phyloP scores from a whole-genome alignment of 768 basidiomycete genomes.

The Termitomyces sp. region DNA sequence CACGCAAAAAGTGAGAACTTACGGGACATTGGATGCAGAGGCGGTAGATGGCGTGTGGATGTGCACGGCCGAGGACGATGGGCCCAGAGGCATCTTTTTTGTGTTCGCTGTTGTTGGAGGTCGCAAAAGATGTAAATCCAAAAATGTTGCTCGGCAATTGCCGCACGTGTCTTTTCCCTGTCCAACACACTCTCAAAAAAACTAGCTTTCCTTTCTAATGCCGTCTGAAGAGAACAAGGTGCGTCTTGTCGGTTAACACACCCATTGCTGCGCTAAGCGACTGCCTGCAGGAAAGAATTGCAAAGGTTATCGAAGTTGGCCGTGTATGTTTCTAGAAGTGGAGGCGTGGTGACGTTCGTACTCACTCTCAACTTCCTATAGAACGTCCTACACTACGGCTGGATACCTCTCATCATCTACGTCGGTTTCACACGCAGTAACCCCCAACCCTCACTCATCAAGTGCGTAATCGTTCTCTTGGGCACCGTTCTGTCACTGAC shows the following conservation, averaged over 20 bases:
- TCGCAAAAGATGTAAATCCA: constrained; percentile 14
- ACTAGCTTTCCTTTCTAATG: constrained; percentile 38
- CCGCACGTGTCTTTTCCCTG: constrained; percentile 24
- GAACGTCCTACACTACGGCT: constrained; percentile 91
- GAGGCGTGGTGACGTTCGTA: background rate
- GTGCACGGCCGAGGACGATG: constrained; percentile 48
- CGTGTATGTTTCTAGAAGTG: constrained; percentile 52
- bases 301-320: constrained; percentile 75
- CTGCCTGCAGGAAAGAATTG: constrained; percentile 66
- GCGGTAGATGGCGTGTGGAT: constrained; percentile 33
- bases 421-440: constrained; percentile 90
- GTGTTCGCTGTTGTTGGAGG: constrained; percentile 1
- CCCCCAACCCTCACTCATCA: constrained; percentile 93
- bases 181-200: constrained; percentile 12
- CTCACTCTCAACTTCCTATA: constrained; percentile 25
- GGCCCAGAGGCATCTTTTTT: constrained; percentile 42
- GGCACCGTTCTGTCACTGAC: constrained; percentile 1
- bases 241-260: constrained; percentile 8
- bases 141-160: constrained; percentile 36
- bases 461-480: constrained; percentile 51
- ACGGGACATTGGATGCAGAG: constrained; percentile 34
- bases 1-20: constrained; percentile 16
- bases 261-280: background rate
- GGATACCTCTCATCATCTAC: constrained; percentile 97
- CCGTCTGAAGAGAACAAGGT: constrained; percentile 93